phyloP scores from a whole-genome alignment of 2,329 filamentous ascomycete genomes.

The Xylogone sp. region DNA sequence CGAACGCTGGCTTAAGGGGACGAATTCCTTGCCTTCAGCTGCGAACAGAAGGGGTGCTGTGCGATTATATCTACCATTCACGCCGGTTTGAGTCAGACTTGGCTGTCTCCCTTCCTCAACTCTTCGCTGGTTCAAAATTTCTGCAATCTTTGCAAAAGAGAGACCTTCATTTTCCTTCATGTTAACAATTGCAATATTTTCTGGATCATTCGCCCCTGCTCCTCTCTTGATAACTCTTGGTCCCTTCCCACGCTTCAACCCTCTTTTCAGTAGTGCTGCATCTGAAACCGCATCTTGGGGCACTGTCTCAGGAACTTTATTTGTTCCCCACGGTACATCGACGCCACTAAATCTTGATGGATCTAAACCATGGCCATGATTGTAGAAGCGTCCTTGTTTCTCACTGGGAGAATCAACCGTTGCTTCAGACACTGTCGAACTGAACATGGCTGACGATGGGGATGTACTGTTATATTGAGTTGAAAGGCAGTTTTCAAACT shows the following conservation, averaged over 20 bases:
- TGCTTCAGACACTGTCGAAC: neutral
- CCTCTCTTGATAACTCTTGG: conserved; percentile 18
- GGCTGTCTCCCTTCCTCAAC: conserved; percentile 13
- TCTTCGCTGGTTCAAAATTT: conserved; percentile 17
- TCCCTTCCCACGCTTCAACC: conserved; percentile 10
- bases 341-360: conserved; percentile 18
- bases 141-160: conserved; percentile 18
- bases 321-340: conserved; percentile 14
- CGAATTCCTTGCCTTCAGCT: conserved; percentile 18
- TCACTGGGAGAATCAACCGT: neutral
- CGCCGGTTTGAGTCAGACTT: conserved; percentile 16
- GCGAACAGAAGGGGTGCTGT: conserved; percentile 26
- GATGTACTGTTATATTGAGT: neutral
- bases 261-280: conserved; percentile 21
- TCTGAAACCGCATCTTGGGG: conserved; percentile 11
- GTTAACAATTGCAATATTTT: conserved; percentile 27
- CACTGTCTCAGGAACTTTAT: conserved; percentile 2
- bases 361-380: conserved; percentile 4
- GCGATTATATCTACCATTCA: conserved; percentile 25
- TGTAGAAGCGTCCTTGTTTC: neutral
- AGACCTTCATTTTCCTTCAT: conserved; percentile 18
- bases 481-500: neutral
- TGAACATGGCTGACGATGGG: neutral
- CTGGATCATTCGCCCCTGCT: conserved; percentile 26
- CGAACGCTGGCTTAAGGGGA: conserved; percentile 16